phyloP scores from a whole-genome alignment of 805 yeast species.

The Isabelozyma gotoi region DNA sequence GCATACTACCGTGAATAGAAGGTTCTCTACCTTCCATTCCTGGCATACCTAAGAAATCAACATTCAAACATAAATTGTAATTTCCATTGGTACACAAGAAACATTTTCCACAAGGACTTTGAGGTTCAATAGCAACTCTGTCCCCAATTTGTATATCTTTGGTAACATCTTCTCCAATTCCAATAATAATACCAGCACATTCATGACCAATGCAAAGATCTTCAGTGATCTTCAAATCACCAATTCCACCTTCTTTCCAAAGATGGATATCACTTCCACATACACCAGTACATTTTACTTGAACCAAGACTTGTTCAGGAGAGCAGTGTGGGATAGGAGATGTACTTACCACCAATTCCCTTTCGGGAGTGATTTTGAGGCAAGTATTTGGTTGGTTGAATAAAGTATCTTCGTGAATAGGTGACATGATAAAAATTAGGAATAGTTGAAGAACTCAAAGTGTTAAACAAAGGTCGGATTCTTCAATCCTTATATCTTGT shows the following conservation, averaged over 20 bases:
- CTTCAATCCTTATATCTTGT: too few species aligned
- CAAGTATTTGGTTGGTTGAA: constrained; percentile 3
- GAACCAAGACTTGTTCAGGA: constrained; percentile 19
- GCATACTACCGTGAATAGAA: constrained; percentile 22
- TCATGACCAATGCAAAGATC: constrained; percentile 47
- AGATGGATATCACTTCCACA: constrained; percentile 23
- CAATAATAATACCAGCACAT: constrained; percentile 45
- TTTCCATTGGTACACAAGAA: constrained; percentile 18
- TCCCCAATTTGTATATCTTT: constrained; percentile 44
- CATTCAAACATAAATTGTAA: constrained; percentile 14
- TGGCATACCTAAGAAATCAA: constrained; percentile 6
- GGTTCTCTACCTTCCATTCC: constrained; percentile 5
- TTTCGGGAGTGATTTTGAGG: neutral
- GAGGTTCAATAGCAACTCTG: constrained; percentile 54
- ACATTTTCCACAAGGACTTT: constrained; percentile 46
- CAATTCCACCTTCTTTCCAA: constrained; percentile 20
- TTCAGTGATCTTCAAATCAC: constrained; percentile 31
- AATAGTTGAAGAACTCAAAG: too few species aligned
- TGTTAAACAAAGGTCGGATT: too few species aligned
- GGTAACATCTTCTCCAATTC: constrained; percentile 49
- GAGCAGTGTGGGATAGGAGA: neutral
- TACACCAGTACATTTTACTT: constrained; percentile 18
- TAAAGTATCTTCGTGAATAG: constrained; percentile 2
- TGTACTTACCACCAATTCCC: neutral
- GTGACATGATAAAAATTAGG: neutral